Evolutionary conservation across 2,329 filamentous ascomycete genomes (phyloP).

Genomic region (Hypoxylon sp.): DNA sequence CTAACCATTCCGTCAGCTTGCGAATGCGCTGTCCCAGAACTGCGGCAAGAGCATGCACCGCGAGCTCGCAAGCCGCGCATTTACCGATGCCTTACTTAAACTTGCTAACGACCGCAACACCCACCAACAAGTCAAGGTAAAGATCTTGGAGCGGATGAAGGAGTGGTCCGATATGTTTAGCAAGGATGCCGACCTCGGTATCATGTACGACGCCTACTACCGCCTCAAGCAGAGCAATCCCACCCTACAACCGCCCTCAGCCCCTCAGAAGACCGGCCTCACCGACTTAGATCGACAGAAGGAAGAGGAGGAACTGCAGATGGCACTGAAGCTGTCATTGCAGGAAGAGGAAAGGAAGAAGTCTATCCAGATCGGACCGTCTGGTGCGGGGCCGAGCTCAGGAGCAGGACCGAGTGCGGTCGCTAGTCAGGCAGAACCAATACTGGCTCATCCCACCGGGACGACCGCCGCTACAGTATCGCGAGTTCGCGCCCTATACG

Average conservation of each 20-base stretch:
- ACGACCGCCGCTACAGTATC: slow-evolving; percentile 98
- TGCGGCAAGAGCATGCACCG: slow-evolving; percentile 89
- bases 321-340: slow-evolving; percentile 92
- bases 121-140: slow-evolving; percentile 95
- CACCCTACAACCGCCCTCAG: slow-evolving; percentile 89
- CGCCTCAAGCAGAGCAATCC: slow-evolving; percentile 89
- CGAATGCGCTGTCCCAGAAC: slow-evolving; percentile 92
- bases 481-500: slow-evolving; percentile 90
- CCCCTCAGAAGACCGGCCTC: slow-evolving; percentile 92
- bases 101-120: slow-evolving; percentile 95
- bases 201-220: slow-evolving; percentile 96
- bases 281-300: slow-evolving; percentile 92
- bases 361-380: slow-evolving; percentile 56
- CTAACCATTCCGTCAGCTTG: slow-evolving; percentile 69
- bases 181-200: slow-evolving; percentile 89
- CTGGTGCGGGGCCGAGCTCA: slow-evolving; percentile 55
- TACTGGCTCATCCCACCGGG: slow-evolving; percentile 78
- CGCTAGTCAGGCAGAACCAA: slow-evolving; percentile 59
- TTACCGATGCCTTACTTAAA: slow-evolving; percentile 92
- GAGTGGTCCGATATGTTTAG: slow-evolving; percentile 97
- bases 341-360: slow-evolving; percentile 83
- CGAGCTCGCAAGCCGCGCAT: slow-evolving; percentile 90
- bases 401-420: slow-evolving; percentile 49
- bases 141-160: slow-evolving; percentile 96
- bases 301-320: slow-evolving; percentile 97